Conservation (phyloP, 208 protist genomes). For the Acanthamoeba healyi region DNA sequence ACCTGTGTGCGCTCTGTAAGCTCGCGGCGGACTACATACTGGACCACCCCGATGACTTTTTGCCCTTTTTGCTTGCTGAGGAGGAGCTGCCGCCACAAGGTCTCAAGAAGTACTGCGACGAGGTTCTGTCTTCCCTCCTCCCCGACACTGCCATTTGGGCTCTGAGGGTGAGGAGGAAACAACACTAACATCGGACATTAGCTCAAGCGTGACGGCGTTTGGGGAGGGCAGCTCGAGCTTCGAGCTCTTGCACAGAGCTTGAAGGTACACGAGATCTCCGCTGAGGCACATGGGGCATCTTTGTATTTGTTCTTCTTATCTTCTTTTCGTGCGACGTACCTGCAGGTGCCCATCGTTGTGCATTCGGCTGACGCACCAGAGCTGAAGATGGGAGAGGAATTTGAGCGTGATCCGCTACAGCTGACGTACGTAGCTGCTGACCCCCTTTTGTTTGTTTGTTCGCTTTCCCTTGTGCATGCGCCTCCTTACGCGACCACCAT, state of each 20-base stretch:
- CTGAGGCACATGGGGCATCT: too few relatives aligned
- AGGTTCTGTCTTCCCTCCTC: background rate
- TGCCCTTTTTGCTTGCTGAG: background rate
- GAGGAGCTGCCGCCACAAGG: background rate
- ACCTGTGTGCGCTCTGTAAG: background rate
- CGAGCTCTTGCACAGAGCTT: background rate
- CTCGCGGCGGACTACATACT: background rate
- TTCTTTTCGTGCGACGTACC: background rate
- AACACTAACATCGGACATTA: too few relatives aligned
- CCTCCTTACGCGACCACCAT: too few relatives aligned
- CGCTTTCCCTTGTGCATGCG: too few relatives aligned
- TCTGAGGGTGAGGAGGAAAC: too few relatives aligned
- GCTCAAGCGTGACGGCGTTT: background rate
- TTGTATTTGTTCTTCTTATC: too few relatives aligned
- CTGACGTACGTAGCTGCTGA: conserved; percentile 9
- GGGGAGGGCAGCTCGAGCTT: background rate
- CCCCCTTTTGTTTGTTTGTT: too few relatives aligned
- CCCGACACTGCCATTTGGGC: too few relatives aligned
- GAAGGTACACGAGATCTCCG: background rate
- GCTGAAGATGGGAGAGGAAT: background rate
- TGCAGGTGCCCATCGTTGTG: background rate
- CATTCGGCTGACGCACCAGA: background rate
- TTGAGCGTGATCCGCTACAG: background rate
- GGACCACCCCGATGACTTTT: background rate
- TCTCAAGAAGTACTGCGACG: background rate